phyloP scores from a whole-genome alignment of 768 basidiomycete genomes.

The Boletus rubropictus region DNA sequence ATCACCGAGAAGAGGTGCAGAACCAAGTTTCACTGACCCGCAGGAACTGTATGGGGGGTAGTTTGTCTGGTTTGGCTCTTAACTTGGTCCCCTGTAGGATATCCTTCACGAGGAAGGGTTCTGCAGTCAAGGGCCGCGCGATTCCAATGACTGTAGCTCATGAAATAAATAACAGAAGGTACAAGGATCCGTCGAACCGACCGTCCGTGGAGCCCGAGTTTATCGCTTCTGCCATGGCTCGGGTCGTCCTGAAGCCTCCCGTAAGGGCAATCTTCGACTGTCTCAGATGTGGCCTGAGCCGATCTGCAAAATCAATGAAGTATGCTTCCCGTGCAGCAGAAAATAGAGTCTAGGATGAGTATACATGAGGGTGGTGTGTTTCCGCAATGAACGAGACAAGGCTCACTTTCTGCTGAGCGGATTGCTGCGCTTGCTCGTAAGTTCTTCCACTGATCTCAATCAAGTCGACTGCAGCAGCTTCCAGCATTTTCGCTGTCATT shows the following conservation, averaged over 20 bases:
- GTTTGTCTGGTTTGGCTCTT: slow-evolving; percentile 21
- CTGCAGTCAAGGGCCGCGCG: slow-evolving; percentile 28
- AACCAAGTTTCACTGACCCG: slow-evolving; percentile 15
- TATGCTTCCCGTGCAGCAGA: slow-evolving; percentile 23
- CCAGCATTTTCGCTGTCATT: slow-evolving; percentile 28
- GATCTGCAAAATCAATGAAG: slow-evolving; percentile 29
- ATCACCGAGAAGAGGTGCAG: background rate
- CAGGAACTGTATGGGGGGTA: slow-evolving; percentile 36
- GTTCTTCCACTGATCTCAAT: slow-evolving; percentile 39
- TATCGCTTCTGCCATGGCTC: slow-evolving; percentile 28
- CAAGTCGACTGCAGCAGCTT: slow-evolving; percentile 33
- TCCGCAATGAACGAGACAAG: background rate
- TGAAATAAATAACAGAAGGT: background rate
- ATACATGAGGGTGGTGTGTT: background rate
- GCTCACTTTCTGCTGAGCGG: slow-evolving; percentile 9
- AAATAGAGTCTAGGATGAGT: slow-evolving; percentile 8
- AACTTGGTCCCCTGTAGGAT: slow-evolving; percentile 23
- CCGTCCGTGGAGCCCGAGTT: slow-evolving; percentile 21
- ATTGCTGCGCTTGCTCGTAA: slow-evolving; percentile 24
- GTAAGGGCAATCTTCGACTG: slow-evolving; percentile 27
- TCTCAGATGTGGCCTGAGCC: slow-evolving; percentile 20
- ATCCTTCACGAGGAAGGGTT: slow-evolving; percentile 27
- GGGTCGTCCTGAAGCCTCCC: slow-evolving; percentile 28
- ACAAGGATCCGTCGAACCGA: slow-evolving; percentile 8
- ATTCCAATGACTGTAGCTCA: slow-evolving; percentile 24